Conservation (phyloP, 192 early-diverging fungal species). For the Cetraspora pellucida region DNA sequence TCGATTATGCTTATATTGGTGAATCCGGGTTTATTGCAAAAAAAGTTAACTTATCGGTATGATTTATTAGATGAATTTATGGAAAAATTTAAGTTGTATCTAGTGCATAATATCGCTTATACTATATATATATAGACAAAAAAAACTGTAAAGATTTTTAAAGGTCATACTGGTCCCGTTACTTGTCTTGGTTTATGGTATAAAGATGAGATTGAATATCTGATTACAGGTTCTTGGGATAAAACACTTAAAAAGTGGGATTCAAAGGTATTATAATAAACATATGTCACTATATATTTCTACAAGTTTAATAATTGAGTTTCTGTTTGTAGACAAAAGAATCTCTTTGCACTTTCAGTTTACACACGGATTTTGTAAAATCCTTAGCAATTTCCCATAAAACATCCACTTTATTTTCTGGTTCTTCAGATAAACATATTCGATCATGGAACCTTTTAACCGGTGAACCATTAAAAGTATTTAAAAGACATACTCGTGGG, state of each 20-base stretch:
- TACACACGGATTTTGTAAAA: conserved; percentile 94
- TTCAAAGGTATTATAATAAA: conserved; percentile 53
- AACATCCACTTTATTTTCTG: conserved; percentile 60
- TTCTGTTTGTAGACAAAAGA: conserved; percentile 54
- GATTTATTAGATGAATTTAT: neutral
- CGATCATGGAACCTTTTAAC: conserved; percentile 72
- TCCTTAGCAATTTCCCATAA: conserved; percentile 54
- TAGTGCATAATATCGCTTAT: neutral
- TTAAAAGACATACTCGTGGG: conserved; percentile 57
- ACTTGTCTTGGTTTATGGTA: conserved; percentile 63
- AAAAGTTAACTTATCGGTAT: conserved; percentile 68
- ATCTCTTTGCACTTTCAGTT: conserved; percentile 65
- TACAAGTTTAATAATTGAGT: conserved; percentile 5
- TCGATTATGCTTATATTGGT: conserved; percentile 58
- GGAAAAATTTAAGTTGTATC: neutral
- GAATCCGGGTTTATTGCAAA: conserved; percentile 73
- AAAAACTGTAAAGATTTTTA: conserved; percentile 54
- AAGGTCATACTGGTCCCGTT: conserved; percentile 72
- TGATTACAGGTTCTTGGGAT: conserved; percentile 95
- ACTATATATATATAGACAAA: conserved; percentile 43
- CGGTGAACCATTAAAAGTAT: conserved; percentile 46
- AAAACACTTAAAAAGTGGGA: conserved; percentile 87
- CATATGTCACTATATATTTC: neutral
- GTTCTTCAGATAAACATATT: conserved; percentile 83
- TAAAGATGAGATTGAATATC: conserved; percentile 51